phyloP scores from a whole-genome alignment of 2,329 filamentous ascomycete genomes.

The Albophoma yamanashiensis region DNA sequence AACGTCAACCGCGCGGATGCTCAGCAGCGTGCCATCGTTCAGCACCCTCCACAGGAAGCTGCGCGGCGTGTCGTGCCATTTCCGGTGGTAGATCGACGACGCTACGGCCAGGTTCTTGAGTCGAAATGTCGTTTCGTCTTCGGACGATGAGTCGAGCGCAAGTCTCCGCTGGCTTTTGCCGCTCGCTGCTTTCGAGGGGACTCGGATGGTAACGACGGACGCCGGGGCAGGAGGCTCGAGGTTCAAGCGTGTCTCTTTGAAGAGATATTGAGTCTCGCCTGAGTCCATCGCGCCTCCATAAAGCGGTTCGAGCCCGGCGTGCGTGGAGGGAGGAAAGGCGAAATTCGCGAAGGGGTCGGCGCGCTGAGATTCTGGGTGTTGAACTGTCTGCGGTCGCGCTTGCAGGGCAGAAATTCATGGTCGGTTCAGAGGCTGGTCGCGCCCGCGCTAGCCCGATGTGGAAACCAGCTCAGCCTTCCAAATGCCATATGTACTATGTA shows the following conservation, averaged over 20 bases:
- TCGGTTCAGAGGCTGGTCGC: constrained; percentile 7
- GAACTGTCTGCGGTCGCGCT: constrained; percentile 15
- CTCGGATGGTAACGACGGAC: constrained; percentile 60
- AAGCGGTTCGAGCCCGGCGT: constrained; percentile 12
- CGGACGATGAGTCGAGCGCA: constrained; percentile 24
- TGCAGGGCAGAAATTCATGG: constrained; percentile 20
- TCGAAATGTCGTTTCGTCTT: constrained; percentile 67
- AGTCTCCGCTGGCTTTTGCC: constrained; percentile 30
- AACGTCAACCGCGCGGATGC: constrained; percentile 74
- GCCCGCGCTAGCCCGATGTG: constrained; percentile 23
- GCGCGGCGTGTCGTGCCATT: constrained; percentile 63
- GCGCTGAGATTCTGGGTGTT: constrained; percentile 4
- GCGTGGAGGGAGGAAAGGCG: constrained; percentile 6
- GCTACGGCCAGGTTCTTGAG: constrained; percentile 63
- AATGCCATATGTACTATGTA: too few species aligned
- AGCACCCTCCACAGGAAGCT: constrained; percentile 88
- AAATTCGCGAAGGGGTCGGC: background rate
- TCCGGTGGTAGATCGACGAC: constrained; percentile 76
- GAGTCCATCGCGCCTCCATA: constrained; percentile 62
- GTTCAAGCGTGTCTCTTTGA: constrained; percentile 80
- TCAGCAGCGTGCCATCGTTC: constrained; percentile 68
- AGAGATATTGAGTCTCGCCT: constrained; percentile 54
- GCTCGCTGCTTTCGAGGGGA: constrained; percentile 44
- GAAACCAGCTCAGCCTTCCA: constrained; percentile 20
- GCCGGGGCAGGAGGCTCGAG: constrained; percentile 61